Evolutionary conservation across 2,329 filamentous ascomycete species (phyloP).

Genomic region (Ophiostoma sp.): DNA sequence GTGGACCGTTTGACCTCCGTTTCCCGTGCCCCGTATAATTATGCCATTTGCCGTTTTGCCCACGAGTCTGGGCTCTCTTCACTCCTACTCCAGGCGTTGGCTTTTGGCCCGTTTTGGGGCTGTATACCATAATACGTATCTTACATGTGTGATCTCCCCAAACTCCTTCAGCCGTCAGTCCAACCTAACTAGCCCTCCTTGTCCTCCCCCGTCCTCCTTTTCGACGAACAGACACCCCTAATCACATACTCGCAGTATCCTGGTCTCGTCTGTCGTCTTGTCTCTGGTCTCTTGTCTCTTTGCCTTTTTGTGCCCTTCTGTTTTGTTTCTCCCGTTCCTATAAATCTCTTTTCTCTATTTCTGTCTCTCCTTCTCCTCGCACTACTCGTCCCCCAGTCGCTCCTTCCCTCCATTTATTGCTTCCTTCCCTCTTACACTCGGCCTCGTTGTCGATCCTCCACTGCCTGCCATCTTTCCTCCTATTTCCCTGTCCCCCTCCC

Average conservation of each 20-base stretch:
- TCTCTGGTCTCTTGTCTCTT: neutral
- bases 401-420: constrained; percentile 11
- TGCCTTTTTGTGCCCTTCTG: neutral
- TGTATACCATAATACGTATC: constrained; percentile 5
- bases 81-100: neutral
- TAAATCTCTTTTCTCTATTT: neutral
- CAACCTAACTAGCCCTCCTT: neutral
- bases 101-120: constrained; percentile 15
- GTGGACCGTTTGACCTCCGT: too few relatives aligned
- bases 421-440: neutral
- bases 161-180: neutral
- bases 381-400: constrained; percentile 14
- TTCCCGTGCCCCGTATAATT: too few relatives aligned
- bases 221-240: neutral
- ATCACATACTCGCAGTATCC: neutral
- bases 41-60: too few relatives aligned
- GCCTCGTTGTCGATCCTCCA: constrained; percentile 11
- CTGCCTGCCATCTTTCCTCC: constrained; percentile 16
- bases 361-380: constrained; percentile 8
- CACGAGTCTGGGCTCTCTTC: too few relatives aligned
- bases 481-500: constrained; percentile 2
- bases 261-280: too few relatives aligned
- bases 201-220: neutral
- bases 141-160: neutral
- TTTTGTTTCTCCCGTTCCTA: neutral